These are phyloP conservation scores for Phallus indusiatus DNA, from an alignment of 768 basidiomycete species.

Conservation along the genomic window DNA sequence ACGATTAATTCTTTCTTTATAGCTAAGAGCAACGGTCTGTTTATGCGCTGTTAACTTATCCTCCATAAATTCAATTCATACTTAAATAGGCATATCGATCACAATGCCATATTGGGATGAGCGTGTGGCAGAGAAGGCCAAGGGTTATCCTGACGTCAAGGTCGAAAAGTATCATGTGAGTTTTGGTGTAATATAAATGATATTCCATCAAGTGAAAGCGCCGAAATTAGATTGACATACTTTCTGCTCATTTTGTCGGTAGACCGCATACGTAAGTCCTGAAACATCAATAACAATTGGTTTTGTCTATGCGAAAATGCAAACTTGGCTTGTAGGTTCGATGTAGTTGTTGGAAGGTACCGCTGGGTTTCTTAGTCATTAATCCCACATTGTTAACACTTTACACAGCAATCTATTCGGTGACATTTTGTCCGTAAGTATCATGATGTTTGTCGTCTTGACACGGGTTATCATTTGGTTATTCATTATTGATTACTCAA, in stretches of 20 bases:
- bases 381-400: neutral
- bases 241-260: conserved; percentile 35
- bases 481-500: neutral
- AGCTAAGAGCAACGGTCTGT: conserved; percentile 9
- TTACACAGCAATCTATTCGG: conserved; percentile 34
- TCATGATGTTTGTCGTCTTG: neutral
- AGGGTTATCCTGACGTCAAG: conserved; percentile 42
- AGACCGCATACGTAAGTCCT: conserved; percentile 31
- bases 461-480: neutral
- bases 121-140: conserved; percentile 36
- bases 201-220: no score
- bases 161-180: conserved; percentile 32
- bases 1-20: neutral
- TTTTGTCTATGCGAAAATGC: neutral
- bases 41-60: neutral
- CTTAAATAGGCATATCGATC: conserved; percentile 30
- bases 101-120: conserved; percentile 43
- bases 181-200: neutral
- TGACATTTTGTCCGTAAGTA: conserved; percentile 37
- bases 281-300: neutral
- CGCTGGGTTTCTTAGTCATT: neutral
- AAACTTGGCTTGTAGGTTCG: conserved; percentile 23
- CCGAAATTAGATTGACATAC: conserved; percentile 33
- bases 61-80: neutral
- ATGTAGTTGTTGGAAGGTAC: conserved; percentile 42